phyloP scores from a whole-genome alignment of 2,329 filamentous ascomycete genomes.

The Tricladium varicosporioides region DNA sequence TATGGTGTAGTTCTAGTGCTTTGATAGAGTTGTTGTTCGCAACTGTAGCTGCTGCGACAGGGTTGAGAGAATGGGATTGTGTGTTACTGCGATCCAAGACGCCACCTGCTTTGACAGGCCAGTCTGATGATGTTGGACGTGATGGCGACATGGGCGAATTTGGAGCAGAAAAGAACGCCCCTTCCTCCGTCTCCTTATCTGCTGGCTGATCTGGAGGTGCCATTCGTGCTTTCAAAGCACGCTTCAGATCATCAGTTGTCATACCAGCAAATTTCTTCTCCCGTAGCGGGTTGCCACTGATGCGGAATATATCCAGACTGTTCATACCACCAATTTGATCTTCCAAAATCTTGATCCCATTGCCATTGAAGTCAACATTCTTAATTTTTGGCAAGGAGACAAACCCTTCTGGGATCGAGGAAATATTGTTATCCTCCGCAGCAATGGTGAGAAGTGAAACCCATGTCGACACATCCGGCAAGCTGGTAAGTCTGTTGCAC shows the following conservation, averaged over 20 bases:
- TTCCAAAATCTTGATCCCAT: conserved; percentile 75
- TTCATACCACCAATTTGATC: conserved; percentile 79
- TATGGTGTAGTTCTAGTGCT: conserved; percentile 72
- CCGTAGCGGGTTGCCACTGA: conserved; percentile 86
- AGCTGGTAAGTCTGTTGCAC: conserved; percentile 70
- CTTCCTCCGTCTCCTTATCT: conserved; percentile 35
- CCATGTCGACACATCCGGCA: conserved; percentile 78
- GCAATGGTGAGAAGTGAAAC: conserved; percentile 68
- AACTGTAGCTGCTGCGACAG: conserved; percentile 54
- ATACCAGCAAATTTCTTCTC: conserved; percentile 85
- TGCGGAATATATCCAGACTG: conserved; percentile 67
- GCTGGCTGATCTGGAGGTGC: conserved; percentile 45
- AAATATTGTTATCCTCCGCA: conserved; percentile 79
- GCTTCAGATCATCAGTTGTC: conserved; percentile 77
- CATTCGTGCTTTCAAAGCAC: conserved; percentile 64
- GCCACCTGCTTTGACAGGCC: conserved; percentile 39
- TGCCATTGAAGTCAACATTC: conserved; percentile 80
- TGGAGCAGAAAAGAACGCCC: conserved; percentile 27
- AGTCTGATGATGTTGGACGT: conserved; percentile 26
- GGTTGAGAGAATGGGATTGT: conserved; percentile 57
- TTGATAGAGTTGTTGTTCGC: conserved; percentile 51
- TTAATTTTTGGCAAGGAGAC: conserved; percentile 64
- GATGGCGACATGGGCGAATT: conserved; percentile 26
- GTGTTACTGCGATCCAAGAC: conserved; percentile 70
- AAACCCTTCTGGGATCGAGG: conserved; percentile 74